These are phyloP conservation scores for Nicotiana undulata DNA, from an alignment of 257 asterid genomes.

Conservation along the genomic window DNA sequence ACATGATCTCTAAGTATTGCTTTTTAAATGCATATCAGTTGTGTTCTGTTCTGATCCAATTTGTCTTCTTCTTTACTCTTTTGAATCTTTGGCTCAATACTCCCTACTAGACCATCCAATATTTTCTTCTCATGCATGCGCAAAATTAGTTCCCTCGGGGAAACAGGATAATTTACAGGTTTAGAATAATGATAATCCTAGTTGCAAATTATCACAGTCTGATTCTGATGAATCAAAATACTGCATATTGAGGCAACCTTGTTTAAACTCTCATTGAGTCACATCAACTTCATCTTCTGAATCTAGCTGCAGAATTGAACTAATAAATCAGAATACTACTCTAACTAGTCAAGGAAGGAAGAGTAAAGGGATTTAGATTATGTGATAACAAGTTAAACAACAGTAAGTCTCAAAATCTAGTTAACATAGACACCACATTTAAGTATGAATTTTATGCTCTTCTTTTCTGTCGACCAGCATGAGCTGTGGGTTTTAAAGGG, in stretches of 20 bases:
- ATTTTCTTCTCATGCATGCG: slow-evolving; percentile 1
- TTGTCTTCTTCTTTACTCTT: neutral
- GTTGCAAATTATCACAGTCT: slow-evolving; percentile 17
- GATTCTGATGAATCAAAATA: slow-evolving; percentile 12
- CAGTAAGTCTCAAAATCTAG: neutral
- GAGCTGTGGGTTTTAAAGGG: neutral
- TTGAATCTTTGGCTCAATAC: neutral
- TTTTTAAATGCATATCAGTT: too few relatives aligned
- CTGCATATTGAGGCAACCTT: slow-evolving; percentile 10
- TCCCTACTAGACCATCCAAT: neutral
- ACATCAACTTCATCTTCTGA: slow-evolving; percentile 34
- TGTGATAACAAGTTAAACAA: neutral
- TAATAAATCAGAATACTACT: neutral
- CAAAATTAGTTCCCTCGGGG: slow-evolving; percentile 52
- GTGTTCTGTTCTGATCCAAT: neutral
- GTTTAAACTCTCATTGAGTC: slow-evolving; percentile 34
- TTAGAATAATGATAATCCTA: slow-evolving; percentile 3
- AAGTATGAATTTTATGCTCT: too few relatives aligned
- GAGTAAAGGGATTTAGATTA: neutral
- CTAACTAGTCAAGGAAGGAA: neutral
- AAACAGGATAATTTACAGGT: slow-evolving; percentile 49
- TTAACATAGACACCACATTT: neutral
- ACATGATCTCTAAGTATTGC: too few relatives aligned
- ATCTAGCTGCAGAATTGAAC: slow-evolving; percentile 32
- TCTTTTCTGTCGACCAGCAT: too few relatives aligned